Evolutionary conservation across 2,329 filamentous ascomycete species (phyloP).

Genomic region (Sclerotinia spermophila): DNA sequence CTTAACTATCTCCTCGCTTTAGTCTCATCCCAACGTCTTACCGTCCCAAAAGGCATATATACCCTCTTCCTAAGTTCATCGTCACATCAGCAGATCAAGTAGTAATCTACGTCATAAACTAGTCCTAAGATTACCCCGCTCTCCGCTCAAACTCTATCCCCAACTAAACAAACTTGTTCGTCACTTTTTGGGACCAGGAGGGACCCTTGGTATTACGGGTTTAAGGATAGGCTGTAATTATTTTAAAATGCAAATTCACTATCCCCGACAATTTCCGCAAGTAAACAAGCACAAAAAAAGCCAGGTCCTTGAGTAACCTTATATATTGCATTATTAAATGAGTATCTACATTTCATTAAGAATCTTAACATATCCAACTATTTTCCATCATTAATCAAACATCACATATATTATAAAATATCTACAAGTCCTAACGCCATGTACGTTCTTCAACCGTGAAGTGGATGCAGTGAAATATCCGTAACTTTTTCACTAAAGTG

Average conservation of each 20-base stretch:
- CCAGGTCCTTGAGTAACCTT: no score
- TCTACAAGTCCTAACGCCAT: constrained; percentile 1
- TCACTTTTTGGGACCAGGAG: not conserved
- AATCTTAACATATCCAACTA: not conserved
- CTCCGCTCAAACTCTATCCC: not conserved
- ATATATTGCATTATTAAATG: not conserved
- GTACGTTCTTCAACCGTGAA: not conserved
- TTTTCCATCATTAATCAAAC: not conserved
- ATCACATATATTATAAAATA: not conserved
- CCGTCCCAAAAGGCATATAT: not conserved
- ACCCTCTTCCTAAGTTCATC: no score
- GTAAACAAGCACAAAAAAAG: not conserved
- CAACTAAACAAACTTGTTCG: not conserved
- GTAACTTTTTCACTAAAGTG: not conserved
- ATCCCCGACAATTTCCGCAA: not conserved
- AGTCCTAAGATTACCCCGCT: not conserved
- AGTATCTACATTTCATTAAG: not conserved
- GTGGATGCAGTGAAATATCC: not conserved
- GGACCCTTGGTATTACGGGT: not conserved
- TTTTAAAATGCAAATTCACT: not conserved
- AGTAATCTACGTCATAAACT: not conserved
- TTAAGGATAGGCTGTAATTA: not conserved
- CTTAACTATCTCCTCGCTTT: not conserved
- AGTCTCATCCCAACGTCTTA: not conserved
- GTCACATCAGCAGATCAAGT: not conserved